Evolutionary conservation across 371 early-diverging fungal species (phyloP), one percentile per base, ranked within the genome.

Genomic region (Sporodiniella umbellata): DNA sequence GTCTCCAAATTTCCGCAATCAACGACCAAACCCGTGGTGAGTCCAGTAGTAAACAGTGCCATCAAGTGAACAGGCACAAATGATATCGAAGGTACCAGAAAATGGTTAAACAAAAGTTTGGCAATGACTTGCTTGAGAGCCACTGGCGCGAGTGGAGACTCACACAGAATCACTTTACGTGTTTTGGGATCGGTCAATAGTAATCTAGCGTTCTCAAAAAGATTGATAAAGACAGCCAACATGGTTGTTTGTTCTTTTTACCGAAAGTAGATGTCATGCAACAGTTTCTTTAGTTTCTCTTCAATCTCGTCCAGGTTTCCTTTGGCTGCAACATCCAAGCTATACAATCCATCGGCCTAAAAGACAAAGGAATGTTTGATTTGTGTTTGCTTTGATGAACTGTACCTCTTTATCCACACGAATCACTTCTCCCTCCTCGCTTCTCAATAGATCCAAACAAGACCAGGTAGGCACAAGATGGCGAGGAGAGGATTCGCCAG

Each of bases 161-260:
- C 95, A 35, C 86, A 88, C 22, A 95, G 52, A 23, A 92, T 84
- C n/a, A 94, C 93, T 64, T 90, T 92, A 33, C 91, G 80, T 38
- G 86, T 79, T 60, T 89, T 89, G 3, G 95, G 83, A 63, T 95
- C 95, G 12, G 89, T 84, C 54, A 95, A 62, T 37, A 95, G 69
- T 21, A 86, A 70, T 18, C 84, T 85, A 45, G 48, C 15, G 18
- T 17, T 25, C 17, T 37, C 21, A 5, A 2, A 24, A 18, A 5
- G 45, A 5, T 38, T 46, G 10, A 46, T 10, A 12, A 44, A 7
- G 10, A 30, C 17, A 28, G 8, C 21, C 4, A n/a, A n/a, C n/a
- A n/a, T n/a, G n/a, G n/a, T n/a, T n/a, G n/a, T n/a, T n/a, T n/a
- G n/a, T n/a, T 17, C 14, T 39, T 12, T 31, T 49, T 69, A 71